Conservation (phyloP, 345 rosid species). For the Acer campestre region DNA sequence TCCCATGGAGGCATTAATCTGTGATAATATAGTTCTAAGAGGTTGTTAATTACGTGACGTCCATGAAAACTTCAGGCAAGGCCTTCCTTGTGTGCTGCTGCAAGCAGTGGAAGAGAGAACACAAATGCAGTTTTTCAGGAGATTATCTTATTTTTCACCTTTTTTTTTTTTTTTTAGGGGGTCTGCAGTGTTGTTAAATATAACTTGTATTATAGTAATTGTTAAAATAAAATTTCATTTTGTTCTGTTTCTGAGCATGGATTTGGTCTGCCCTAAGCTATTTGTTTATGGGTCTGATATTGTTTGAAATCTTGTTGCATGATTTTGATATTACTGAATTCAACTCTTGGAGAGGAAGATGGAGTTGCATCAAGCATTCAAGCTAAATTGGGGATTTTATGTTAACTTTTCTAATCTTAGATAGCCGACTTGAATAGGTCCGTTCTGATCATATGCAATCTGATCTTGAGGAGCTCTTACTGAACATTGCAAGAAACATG, state of each 20-base stretch:
- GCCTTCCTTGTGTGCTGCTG: no score
- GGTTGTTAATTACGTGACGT: no score
- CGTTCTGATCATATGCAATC: conserved; percentile 96
- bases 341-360: conserved; percentile 65
- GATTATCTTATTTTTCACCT: no score
- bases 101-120: no score
- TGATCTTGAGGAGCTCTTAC: conserved; percentile 83
- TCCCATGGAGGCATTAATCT: no score
- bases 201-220: no score
- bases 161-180: no score
- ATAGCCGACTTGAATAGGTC: conserved; percentile 53
- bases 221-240: no score
- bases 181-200: no score
- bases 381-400: conserved; percentile 41
- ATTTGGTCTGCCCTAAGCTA: neutral
- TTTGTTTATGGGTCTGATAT: neutral
- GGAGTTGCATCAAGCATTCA: conserved; percentile 61
- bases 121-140: no score
- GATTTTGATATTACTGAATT: conserved; percentile 16
- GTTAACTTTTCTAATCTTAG: conserved; percentile 2
- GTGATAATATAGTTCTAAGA: no score
- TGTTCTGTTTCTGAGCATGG: neutral
- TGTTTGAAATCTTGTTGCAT: conserved; percentile 1
- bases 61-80: no score
- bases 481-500: conserved; percentile 85